Base-by-base conservation (phyloP, 768 basidiomycete species). In the Cystobasidium ongulense region DNA sequence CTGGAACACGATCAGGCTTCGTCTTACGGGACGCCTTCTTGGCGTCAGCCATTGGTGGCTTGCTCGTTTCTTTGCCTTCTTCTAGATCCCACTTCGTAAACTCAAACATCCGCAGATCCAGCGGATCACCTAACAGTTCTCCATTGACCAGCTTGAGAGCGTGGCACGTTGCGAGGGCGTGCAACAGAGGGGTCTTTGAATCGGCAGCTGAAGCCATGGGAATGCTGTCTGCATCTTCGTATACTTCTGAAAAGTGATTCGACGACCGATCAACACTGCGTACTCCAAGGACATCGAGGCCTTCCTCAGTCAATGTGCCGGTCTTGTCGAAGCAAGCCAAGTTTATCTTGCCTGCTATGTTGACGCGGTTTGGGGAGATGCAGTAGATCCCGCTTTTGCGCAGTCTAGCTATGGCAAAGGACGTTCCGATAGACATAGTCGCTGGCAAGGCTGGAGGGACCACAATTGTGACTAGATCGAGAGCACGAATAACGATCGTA, bases 281-380 rank as follows among this genome's bases (percentile, higher is more conserved):
- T 21, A 96, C 89, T 18, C 96, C 96, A 57, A 99, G 88, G 54
- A 99, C 92, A 80, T 99, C 96, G 62, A 99, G 84, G 0, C 95
- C 96, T 76, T 99, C 96, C 81, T 99, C 96, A 0, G 96, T 99
- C 27, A 99, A 85, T 10, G 96, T 99, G 8, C 96, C 96, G 0
- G 96, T 99, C 83, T 99, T 99, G 84, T 99, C 96, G 78, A 99
- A 99, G 80, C 94, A 97, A 78, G 92, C 92, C 11, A 98, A 89
- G 76, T 98, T 97, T 82, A 98, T 84, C 82, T 96, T 94, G 11
- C 96, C 96, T 0, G 88, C 91, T 57, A 99, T 87, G 78, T 99
- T 99, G 78, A 99, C 90, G 59, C 96, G 84, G 77, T 88, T 93
- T 0, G 96, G 96, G 0, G 96, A 92, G 75, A 97, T 98, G 81